Conservation (phyloP, 2,329 filamentous ascomycete species). For the Sphaerulina musiva region DNA sequence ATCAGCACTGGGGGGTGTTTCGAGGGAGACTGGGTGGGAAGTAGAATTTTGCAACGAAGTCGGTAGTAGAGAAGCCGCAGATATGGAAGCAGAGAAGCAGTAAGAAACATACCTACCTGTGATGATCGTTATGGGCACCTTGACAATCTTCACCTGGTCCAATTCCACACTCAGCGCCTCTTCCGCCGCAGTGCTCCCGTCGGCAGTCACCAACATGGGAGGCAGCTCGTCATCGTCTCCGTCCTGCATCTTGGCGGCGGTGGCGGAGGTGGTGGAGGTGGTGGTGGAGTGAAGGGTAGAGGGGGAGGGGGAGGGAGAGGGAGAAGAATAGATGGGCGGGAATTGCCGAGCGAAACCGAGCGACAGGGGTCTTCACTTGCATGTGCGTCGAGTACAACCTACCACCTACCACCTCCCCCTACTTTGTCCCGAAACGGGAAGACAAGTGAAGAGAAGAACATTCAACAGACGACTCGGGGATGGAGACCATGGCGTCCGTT, state of each 20-base stretch:
- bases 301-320: not conserved
- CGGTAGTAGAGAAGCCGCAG: not conserved
- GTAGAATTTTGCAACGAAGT: not conserved
- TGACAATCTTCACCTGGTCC: constrained; percentile 49
- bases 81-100: not conserved
- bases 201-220: constrained; percentile 57
- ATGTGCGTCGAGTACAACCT: too few relatives aligned
- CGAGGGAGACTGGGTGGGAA: not conserved
- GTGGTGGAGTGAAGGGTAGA: not conserved
- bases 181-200: not conserved
- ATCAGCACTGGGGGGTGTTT: not conserved
- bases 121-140: constrained; percentile 79
- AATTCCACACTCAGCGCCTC: constrained; percentile 35
- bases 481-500: constrained; percentile 31
- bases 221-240: constrained; percentile 53
- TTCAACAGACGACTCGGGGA: not conserved
- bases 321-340: not conserved
- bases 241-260: constrained; percentile 44
- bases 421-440: too few relatives aligned
- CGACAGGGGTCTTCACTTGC: too few relatives aligned
- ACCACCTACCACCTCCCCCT: too few relatives aligned
- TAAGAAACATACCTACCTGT: constrained; percentile 51
- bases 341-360: too few relatives aligned
- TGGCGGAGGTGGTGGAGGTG: not conserved
- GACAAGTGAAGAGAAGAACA: too few relatives aligned